Conservation (phyloP, 2,329 filamentous ascomycete species). For the Penicillium sp. region DNA sequence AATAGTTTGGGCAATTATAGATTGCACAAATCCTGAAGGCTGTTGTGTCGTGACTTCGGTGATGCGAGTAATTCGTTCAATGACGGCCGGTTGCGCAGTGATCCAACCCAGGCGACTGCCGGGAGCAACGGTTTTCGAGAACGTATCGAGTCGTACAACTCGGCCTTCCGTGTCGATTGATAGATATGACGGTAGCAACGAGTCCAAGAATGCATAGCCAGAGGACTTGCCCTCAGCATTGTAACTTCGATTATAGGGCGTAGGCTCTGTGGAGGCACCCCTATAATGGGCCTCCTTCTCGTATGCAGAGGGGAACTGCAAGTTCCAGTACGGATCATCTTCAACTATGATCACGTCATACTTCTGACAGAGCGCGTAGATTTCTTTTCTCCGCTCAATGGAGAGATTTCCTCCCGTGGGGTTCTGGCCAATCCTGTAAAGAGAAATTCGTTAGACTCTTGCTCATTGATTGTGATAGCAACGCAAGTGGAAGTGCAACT, state of each 20-base stretch:
- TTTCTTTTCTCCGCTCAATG: constrained; percentile 70
- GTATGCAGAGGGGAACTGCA: constrained; percentile 79
- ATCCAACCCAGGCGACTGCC: constrained; percentile 91
- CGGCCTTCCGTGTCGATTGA: constrained; percentile 81
- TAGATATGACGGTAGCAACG: constrained; percentile 79
- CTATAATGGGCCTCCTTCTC: constrained; percentile 39
- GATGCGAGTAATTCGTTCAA: constrained; percentile 73
- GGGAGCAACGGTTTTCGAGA: constrained; percentile 89
- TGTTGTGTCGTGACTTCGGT: constrained; percentile 78
- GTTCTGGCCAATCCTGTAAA: constrained; percentile 77
- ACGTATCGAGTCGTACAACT: constrained; percentile 87
- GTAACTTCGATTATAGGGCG: constrained; percentile 42
- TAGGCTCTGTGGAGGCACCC: constrained; percentile 31
- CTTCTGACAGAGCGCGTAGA: constrained; percentile 78
- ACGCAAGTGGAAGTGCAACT: constrained; percentile 44
- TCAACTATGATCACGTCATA: constrained; percentile 91
- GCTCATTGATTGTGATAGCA: background rate
- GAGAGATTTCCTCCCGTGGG: constrained; percentile 78
- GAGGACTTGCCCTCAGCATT: constrained; percentile 54
- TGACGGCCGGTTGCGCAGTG: constrained; percentile 75
- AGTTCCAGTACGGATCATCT: constrained; percentile 94
- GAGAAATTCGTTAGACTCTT: background rate
- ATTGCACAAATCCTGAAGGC: constrained; percentile 86
- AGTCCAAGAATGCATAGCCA: constrained; percentile 79
- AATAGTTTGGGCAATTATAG: constrained; percentile 64